Conservation (phyloP, 257 asterid species). For the Mitragyna speciosa region DNA sequence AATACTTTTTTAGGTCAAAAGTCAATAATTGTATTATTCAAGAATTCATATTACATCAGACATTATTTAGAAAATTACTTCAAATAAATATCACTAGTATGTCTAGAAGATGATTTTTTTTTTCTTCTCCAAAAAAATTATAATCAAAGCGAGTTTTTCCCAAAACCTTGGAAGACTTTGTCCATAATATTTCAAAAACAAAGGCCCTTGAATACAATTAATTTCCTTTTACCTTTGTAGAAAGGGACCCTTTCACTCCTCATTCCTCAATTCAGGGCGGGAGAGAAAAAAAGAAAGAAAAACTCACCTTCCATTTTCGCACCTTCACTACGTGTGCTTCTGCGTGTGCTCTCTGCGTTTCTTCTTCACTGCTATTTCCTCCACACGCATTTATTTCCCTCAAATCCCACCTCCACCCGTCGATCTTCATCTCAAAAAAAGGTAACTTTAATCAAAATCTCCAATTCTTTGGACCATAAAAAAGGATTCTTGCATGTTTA, state of each 20-base stretch:
- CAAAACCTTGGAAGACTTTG: no score
- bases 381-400: background rate
- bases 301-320: background rate
- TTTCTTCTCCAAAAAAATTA: no score
- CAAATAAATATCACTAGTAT: no score
- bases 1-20: no score
- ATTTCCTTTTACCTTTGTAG: background rate
- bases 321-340: background rate
- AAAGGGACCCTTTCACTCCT: background rate
- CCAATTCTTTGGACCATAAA: no score
- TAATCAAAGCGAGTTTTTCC: no score
- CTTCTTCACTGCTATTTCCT: background rate
- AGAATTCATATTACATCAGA: no score
- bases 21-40: no score
- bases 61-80: no score
- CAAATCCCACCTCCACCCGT: background rate
- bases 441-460: background rate
- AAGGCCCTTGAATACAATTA: no score
- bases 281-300: background rate
- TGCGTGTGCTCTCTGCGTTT: conserved; percentile 7
- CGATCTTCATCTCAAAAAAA: background rate
- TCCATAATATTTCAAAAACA: no score
- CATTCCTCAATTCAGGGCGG: background rate
- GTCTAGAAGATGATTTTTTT: no score
- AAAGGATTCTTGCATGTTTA: background rate